Percentiles rank a stretch among this genome's conserved stretches.
Evolutionary conservation across 371 early-diverging fungal genomes (phyloP).

Genomic region (Dinochytrium kinnereticum): DNA sequence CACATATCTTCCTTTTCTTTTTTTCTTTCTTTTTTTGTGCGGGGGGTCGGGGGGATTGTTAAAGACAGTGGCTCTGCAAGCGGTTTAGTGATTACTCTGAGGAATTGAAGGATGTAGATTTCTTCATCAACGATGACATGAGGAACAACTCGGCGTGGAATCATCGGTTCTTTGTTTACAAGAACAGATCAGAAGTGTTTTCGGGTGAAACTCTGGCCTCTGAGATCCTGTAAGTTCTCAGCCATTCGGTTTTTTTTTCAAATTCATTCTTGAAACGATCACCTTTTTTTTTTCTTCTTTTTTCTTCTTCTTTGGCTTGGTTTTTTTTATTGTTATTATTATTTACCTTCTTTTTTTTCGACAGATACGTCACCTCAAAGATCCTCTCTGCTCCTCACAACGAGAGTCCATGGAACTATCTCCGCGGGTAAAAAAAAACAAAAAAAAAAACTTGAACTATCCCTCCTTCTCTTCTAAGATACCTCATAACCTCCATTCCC

Average conservation of each 20-base stretch:
- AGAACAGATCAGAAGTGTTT: constrained; percentile 49
- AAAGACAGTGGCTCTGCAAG: constrained; percentile 87
- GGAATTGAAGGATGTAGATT: constrained; percentile 75
- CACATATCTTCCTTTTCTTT: too few relatives aligned
- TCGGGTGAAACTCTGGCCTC: constrained; percentile 50
- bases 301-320: too few relatives aligned
- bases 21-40: background rate
- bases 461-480: too few relatives aligned
- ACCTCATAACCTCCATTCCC: background rate
- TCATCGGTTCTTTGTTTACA: constrained; percentile 82
- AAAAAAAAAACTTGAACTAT: too few relatives aligned
- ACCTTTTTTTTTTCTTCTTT: too few relatives aligned
- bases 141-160: constrained; percentile 99
- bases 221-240: constrained; percentile 57
- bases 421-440: constrained; percentile 68
- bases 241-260: constrained; percentile 7
- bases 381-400: constrained; percentile 84
- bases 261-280: too few relatives aligned
- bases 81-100: constrained; percentile 75
- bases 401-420: constrained; percentile 89
- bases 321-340: too few relatives aligned
- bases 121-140: constrained; percentile 77
- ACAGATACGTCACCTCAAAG: constrained; percentile 67
- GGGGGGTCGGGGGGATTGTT: too few relatives aligned
- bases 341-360: constrained; percentile 11